Evolutionary conservation across 441 rosid species (phyloP).

Genomic region (Bocquillonia castaneifolia): DNA sequence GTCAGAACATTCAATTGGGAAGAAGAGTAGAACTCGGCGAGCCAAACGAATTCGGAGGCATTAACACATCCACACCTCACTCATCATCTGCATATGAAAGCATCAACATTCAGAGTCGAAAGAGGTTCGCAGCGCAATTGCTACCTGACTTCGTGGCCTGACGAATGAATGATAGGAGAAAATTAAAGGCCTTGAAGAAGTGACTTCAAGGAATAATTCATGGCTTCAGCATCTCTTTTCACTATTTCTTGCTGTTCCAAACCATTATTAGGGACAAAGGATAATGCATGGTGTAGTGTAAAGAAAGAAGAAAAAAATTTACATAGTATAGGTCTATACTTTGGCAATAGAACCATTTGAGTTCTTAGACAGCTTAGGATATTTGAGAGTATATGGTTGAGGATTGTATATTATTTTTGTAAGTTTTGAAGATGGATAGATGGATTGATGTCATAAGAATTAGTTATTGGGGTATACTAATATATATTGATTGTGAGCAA

Average conservation of each 20-base stretch:
- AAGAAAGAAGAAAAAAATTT: slow-evolving; percentile 38
- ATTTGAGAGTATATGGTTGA: slow-evolving; percentile 46
- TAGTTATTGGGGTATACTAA: slow-evolving; percentile 43
- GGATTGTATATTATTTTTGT: slow-evolving; percentile 80
- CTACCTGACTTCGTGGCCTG: slow-evolving; percentile 89
- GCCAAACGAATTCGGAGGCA: slow-evolving; percentile 54
- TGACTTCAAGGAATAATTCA: slow-evolving; percentile 11
- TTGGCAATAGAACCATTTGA: slow-evolving; percentile 50
- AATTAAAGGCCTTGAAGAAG: neutral
- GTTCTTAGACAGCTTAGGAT: slow-evolving; percentile 57
- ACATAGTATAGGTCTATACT: slow-evolving; percentile 65
- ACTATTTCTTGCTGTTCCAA: slow-evolving; percentile 34
- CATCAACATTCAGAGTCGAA: slow-evolving; percentile 71
- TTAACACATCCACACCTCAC: slow-evolving; percentile 54
- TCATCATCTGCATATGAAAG: slow-evolving; percentile 60
- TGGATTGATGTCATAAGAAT: slow-evolving; percentile 35
- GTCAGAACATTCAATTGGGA: slow-evolving; percentile 68
- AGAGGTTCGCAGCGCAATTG: slow-evolving; percentile 81
- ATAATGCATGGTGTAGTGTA: slow-evolving; percentile 43
- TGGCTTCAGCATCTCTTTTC: slow-evolving; percentile 24
- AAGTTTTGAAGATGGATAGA: slow-evolving; percentile 65
- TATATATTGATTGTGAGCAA: slow-evolving; percentile 29
- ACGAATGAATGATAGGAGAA: neutral
- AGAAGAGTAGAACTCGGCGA: slow-evolving; percentile 69
- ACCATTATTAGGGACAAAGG: slow-evolving; percentile 27